Percentiles rank a stretch among this genome's conserved stretches.
Evolutionary conservation across 345 rosid species (phyloP).

Genomic region (Cochlearia excelsa): DNA sequence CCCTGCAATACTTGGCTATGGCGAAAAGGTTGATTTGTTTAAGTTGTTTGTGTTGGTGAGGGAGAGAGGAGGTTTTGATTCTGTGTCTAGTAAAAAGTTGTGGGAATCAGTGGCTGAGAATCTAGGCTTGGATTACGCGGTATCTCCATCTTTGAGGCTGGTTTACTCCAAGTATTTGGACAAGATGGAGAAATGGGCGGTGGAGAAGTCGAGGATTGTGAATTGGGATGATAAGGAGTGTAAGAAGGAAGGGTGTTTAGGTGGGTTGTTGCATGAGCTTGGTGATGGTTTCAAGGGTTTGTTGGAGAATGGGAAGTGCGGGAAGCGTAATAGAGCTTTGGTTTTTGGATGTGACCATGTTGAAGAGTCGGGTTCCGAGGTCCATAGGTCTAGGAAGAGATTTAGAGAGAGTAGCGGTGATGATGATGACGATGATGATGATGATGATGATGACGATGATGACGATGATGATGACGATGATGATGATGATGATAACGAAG

Average conservation of each 20-base stretch:
- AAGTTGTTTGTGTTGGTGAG: conserved; percentile 56
- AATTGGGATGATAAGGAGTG: conserved; percentile 31
- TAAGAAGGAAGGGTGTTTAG: conserved; percentile 26
- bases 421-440: background rate
- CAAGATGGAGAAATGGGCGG: conserved; percentile 53
- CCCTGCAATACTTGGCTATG: conserved; percentile 51
- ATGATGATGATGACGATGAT: conserved; percentile 1
- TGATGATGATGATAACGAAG: conserved; percentile 29
- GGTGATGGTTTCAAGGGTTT: conserved; percentile 46
- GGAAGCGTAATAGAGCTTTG: conserved; percentile 31
- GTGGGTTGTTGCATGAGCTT: conserved; percentile 41
- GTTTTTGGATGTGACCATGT: conserved; percentile 17
- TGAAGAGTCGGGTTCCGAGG: conserved; percentile 19
- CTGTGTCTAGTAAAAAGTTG: conserved; percentile 46
- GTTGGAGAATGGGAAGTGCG: conserved; percentile 30
- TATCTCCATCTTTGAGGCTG: conserved; percentile 46
- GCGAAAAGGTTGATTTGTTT: conserved; percentile 54
- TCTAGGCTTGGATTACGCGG: conserved; percentile 43
- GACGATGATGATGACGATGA: conserved; percentile 21
- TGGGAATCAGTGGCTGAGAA: conserved; percentile 56
- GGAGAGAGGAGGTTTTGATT: conserved; percentile 56
- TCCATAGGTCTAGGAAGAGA: conserved; percentile 21
- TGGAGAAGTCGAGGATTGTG: conserved; percentile 24
- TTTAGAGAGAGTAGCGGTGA: conserved; percentile 14
- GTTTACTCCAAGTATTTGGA: conserved; percentile 53